Conservation (phyloP, 306 rosid genomes). For the Vigna angularis region DNA sequence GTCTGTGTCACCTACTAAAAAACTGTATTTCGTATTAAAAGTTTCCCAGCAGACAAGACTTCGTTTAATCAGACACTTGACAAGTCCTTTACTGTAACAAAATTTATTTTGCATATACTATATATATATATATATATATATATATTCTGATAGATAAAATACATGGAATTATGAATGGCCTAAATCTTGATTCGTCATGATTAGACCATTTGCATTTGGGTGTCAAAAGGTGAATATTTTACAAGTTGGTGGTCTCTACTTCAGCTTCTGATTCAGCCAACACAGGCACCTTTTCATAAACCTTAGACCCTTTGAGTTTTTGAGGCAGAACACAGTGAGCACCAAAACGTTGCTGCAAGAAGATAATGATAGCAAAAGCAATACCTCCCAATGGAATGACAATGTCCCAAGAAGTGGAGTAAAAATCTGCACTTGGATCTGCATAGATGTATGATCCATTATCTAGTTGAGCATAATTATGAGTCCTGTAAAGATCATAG, state of each 20-base stretch:
- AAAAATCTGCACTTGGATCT: slow-evolving; percentile 52
- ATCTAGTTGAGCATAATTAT: slow-evolving; percentile 13
- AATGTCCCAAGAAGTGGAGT: slow-evolving; percentile 64
- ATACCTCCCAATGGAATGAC: slow-evolving; percentile 52
- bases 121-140: neutral
- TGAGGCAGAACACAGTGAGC: slow-evolving; percentile 51
- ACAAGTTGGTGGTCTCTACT: slow-evolving; percentile 18
- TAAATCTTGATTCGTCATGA: neutral
- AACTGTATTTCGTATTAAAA: neutral
- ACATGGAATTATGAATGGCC: neutral
- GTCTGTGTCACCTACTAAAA: neutral
- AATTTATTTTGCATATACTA: slow-evolving; percentile 20
- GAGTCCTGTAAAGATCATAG: slow-evolving; percentile 64
- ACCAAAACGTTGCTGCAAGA: slow-evolving; percentile 68
- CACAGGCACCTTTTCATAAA: slow-evolving; percentile 47
- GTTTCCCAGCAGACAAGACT: slow-evolving; percentile 15
- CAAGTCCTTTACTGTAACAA: neutral
- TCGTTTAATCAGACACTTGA: slow-evolving; percentile 1
- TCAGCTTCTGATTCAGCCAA: slow-evolving; percentile 43
- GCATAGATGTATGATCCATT: slow-evolving; percentile 51
- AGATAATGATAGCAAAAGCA: slow-evolving; percentile 55
- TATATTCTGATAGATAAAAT: slow-evolving; percentile 5
- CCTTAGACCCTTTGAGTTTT: slow-evolving; percentile 41
- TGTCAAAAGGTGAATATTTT: slow-evolving; percentile 15
- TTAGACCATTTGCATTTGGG: neutral